These are phyloP conservation scores for Eucalyptus cloeziana DNA, from an alignment of 345 rosid species.

Conservation along the genomic window DNA sequence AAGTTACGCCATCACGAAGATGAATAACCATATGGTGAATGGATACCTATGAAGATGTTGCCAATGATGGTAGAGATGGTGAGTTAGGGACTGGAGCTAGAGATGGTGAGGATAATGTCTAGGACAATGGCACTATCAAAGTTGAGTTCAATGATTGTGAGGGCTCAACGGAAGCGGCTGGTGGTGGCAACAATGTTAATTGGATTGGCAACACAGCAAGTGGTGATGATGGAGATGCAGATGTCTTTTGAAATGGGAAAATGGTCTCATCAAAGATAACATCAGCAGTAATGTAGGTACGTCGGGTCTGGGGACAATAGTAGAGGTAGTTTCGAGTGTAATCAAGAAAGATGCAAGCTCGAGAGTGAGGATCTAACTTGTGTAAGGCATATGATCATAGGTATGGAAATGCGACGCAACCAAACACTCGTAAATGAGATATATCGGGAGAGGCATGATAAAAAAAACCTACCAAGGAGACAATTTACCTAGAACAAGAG, in stretches of 20 bases:
- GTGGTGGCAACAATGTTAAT: background rate
- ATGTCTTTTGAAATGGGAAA: background rate
- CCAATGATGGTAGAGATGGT: background rate
- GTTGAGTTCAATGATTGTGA: background rate
- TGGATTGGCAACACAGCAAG: too few species aligned
- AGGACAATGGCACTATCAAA: background rate
- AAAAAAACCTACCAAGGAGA: background rate
- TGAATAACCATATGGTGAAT: background rate
- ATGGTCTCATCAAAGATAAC: background rate
- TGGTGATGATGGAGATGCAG: background rate
- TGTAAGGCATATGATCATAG: background rate
- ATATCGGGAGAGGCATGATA: background rate
- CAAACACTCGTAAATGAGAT: background rate
- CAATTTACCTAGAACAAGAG: background rate
- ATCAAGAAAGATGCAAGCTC: background rate
- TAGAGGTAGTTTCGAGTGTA: background rate
- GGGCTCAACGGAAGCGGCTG: background rate
- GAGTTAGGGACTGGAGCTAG: background rate
- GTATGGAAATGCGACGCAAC: background rate
- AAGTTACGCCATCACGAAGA: background rate
- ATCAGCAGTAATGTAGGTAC: background rate
- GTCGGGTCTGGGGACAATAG: background rate
- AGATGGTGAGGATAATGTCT: background rate
- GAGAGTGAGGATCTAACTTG: background rate
- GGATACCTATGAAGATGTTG: background rate